Percentiles rank a stretch among this genome's conserved stretches.
These are phyloP conservation scores for Mycena vulgaris DNA, from an alignment of 768 basidiomycete genomes.

Conservation along the genomic window DNA sequence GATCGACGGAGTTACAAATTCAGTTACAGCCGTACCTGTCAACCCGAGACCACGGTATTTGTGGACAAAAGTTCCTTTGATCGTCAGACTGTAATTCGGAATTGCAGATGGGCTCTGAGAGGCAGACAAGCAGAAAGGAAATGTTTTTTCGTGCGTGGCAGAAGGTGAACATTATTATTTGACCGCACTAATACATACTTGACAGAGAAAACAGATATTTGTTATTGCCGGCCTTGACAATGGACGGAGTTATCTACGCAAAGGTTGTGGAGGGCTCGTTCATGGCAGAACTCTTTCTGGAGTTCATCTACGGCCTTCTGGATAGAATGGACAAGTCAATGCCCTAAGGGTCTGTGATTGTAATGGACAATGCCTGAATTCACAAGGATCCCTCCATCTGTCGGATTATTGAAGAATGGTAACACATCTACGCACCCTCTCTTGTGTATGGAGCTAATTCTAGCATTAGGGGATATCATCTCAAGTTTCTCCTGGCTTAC, in stretches of 20 bases:
- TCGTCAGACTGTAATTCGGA: conserved; percentile 27
- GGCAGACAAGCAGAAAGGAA: conserved; percentile 33
- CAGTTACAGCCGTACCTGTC: neutral
- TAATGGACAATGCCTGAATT: conserved; percentile 55
- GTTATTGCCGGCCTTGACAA: conserved; percentile 50
- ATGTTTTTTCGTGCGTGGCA: conserved; percentile 43
- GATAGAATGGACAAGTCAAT: conserved; percentile 50
- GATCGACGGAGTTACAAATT: neutral
- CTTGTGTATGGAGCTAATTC: too few species aligned
- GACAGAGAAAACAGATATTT: conserved; percentile 47
- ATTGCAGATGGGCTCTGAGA: conserved; percentile 40
- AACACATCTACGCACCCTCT: too few species aligned
- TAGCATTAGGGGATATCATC: too few species aligned
- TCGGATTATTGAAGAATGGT: conserved; percentile 48
- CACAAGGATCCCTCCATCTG: conserved; percentile 46
- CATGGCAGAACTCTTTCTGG: conserved; percentile 37
- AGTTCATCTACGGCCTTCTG: conserved; percentile 47
- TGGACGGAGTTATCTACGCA: conserved; percentile 31
- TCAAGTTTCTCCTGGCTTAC: too few species aligned
- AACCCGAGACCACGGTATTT: conserved; percentile 40
- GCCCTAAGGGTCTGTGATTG: conserved; percentile 45
- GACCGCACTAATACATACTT: neutral
- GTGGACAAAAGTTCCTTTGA: conserved; percentile 46
- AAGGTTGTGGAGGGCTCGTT: conserved; percentile 44
- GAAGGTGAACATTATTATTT: conserved; percentile 26